Evolutionary conservation across 169 alveolate genomes (phyloP).

Genomic region (Plasmodium cynomolgi): DNA sequence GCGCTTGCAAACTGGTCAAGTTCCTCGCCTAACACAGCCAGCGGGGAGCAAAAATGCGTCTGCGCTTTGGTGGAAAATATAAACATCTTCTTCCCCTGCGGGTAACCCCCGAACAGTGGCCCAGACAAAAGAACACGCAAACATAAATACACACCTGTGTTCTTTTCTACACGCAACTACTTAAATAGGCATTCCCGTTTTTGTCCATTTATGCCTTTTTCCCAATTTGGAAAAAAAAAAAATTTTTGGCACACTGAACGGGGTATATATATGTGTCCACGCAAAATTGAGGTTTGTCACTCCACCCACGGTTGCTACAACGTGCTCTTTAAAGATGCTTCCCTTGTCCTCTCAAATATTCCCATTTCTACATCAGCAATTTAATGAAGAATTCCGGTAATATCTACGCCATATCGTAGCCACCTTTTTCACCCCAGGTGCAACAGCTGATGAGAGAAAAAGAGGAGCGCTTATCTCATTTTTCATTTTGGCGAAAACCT

Average conservation of each 20-base stretch:
- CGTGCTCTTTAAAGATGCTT: neutral
- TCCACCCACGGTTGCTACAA: neutral
- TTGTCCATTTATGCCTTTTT: neutral
- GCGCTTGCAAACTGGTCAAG: neutral
- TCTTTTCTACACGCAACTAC: neutral
- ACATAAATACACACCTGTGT: neutral
- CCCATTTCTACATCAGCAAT: neutral
- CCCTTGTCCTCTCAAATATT: neutral
- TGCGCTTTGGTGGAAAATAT: neutral
- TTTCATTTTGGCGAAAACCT: constrained; percentile 5
- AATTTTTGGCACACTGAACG: neutral
- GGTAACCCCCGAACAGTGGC: neutral
- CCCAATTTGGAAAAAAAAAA: neutral
- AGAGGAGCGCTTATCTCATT: neutral
- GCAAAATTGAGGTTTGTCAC: neutral
- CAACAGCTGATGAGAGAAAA: neutral
- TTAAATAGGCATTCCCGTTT: neutral
- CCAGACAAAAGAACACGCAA: neutral
- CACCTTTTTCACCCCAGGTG: neutral
- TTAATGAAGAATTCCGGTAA: neutral
- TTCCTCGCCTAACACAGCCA: neutral
- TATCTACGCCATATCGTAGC: neutral
- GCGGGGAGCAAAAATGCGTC: neutral
- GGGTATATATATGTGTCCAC: neutral
- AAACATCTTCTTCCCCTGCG: no score